Evolutionary conservation across 306 rosid genomes (phyloP).

Genomic region (Parietaria judaica): DNA sequence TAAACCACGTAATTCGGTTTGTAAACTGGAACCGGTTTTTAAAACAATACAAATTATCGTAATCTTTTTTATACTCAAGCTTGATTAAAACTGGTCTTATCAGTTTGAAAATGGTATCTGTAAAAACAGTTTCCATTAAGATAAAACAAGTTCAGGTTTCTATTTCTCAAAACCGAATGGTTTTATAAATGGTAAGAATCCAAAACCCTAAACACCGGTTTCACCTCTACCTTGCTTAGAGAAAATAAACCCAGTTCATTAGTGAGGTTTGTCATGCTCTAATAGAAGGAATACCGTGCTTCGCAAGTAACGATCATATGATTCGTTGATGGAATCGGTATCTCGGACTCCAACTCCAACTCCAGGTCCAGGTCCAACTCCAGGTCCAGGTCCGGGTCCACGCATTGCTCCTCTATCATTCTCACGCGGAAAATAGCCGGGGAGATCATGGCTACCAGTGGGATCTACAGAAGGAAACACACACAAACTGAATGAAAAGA

Average conservation of each 20-base stretch:
- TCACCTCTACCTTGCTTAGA: too few species aligned
- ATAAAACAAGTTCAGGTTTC: too few species aligned
- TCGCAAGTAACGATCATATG: slow-evolving; percentile 88
- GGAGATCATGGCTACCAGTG: slow-evolving; percentile 55
- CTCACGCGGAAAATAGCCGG: slow-evolving; percentile 59
- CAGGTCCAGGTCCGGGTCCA: slow-evolving; percentile 3
- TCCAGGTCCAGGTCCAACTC: slow-evolving; percentile 2
- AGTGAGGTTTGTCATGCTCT: not conserved
- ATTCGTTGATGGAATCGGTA: slow-evolving; percentile 87
- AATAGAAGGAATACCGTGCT: slow-evolving; percentile 51
- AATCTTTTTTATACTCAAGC: too few species aligned
- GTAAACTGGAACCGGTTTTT: not conserved
- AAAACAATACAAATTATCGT: too few species aligned
- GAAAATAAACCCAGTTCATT: too few species aligned
- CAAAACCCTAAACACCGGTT: too few species aligned
- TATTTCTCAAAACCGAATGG: not conserved
- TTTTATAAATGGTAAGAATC: too few species aligned
- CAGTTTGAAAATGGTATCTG: too few species aligned
- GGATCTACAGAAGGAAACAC: slow-evolving; percentile 48
- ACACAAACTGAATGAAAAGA: slow-evolving; percentile 8
- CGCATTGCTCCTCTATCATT: slow-evolving; percentile 73
- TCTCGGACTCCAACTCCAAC: slow-evolving; percentile 35
- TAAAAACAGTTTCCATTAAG: too few species aligned
- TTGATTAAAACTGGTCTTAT: too few species aligned
- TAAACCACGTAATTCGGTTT: not conserved